phyloP scores from a whole-genome alignment of 371 early-diverging fungal genomes.

The Choanephora cucurbitarum region DNA sequence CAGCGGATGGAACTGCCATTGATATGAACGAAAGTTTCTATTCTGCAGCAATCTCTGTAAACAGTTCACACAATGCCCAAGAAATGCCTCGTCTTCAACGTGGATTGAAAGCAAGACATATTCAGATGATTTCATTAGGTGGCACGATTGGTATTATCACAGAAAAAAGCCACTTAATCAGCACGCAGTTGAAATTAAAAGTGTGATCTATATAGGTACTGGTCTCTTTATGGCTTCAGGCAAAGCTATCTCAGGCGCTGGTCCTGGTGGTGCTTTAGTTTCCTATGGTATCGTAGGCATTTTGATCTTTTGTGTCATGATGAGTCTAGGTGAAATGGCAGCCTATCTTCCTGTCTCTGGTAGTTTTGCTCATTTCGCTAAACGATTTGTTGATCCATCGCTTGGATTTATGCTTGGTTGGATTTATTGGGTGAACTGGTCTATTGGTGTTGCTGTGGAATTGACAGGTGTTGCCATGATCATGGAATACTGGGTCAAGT shows the following conservation, averaged over 20 bases:
- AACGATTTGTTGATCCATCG: conserved; percentile 77
- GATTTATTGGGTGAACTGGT: conserved; percentile 81
- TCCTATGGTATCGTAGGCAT: conserved; percentile 71
- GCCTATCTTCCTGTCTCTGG: conserved; percentile 81
- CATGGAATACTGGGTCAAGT: conserved; percentile 74
- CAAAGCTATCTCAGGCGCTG: conserved; percentile 71
- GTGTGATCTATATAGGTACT: conserved; percentile 49
- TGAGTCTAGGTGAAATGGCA: conserved; percentile 83
- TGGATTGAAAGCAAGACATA: conserved; percentile 56
- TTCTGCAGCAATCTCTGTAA: conserved; percentile 2
- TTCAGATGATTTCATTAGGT: conserved; percentile 67
- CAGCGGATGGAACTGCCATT: background rate
- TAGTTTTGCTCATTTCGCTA: conserved; percentile 76
- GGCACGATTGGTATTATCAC: conserved; percentile 53
- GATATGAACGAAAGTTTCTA: conserved; percentile 5
- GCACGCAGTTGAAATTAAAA: too few species aligned
- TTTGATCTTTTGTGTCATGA: conserved; percentile 76
- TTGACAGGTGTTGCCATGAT: conserved; percentile 76
- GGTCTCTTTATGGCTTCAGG: conserved; percentile 88
- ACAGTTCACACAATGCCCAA: background rate
- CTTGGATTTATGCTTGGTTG: conserved; percentile 76
- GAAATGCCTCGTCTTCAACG: conserved; percentile 20
- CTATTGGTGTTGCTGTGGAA: conserved; percentile 76
- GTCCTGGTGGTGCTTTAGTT: conserved; percentile 71
- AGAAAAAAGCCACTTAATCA: background rate